These are phyloP conservation scores for Gossypioides kirkii DNA, from an alignment of 345 rosid species.

Conservation along the genomic window DNA sequence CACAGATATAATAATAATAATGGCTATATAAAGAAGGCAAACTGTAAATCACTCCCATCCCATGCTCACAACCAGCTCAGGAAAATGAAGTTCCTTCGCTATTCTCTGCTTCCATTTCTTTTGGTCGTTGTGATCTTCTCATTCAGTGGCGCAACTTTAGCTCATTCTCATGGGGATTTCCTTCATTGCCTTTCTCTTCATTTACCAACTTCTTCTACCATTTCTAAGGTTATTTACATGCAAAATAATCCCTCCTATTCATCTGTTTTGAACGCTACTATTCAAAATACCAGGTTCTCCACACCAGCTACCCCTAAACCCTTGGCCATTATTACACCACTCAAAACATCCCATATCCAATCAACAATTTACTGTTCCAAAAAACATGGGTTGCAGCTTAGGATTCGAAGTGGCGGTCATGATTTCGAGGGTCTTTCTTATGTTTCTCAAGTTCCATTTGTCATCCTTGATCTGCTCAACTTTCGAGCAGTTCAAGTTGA, in stretches of 20 bases:
- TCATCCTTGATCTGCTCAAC: conserved; percentile 6
- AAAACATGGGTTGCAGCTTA: not conserved
- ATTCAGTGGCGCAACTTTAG: not conserved
- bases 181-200: conserved; percentile 1
- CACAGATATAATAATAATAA: no score
- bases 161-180: not conserved
- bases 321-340: not conserved
- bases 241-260: not conserved
- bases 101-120: not conserved
- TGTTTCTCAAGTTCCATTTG: not conserved
- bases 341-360: not conserved
- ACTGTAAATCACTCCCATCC: no score
- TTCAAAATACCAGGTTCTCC: conserved; percentile 9
- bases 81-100: not conserved
- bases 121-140: not conserved
- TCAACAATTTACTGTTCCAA: conserved; percentile 1
- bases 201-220: not conserved
- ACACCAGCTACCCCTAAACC: conserved; percentile 1
- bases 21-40: not conserved
- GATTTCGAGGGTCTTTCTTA: conserved; percentile 12
- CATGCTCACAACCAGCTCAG: not conserved
- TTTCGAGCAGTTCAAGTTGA: not conserved
- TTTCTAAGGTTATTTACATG: not conserved
- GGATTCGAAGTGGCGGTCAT: conserved; percentile 13
- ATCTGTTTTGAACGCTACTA: not conserved